Percentiles rank a stretch among this genome's conserved stretches.
Evolutionary conservation across 148 eudicot genomes (phyloP).

Genomic region (Camellia granthamiana): DNA sequence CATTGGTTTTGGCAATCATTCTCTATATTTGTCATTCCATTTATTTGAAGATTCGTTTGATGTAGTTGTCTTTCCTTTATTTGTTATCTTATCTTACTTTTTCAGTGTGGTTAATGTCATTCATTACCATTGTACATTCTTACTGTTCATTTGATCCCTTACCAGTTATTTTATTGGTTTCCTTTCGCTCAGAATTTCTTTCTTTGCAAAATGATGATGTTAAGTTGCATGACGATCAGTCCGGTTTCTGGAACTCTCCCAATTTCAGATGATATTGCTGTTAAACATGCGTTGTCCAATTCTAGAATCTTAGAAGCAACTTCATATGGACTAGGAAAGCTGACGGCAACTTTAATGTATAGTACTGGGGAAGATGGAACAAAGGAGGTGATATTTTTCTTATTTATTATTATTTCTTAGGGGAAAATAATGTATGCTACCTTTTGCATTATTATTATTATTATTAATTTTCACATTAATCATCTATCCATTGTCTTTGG

Average conservation of each 20-base stretch:
- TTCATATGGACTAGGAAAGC: constrained; percentile 68
- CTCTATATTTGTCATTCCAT: no score
- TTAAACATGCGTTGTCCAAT: constrained; percentile 44
- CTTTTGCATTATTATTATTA: not conserved
- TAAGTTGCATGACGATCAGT: constrained; percentile 56
- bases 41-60: constrained; percentile 9
- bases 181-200: not conserved
- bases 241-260: constrained; percentile 58
- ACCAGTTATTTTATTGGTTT: not conserved
- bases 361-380: constrained; percentile 38
- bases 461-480: not conserved
- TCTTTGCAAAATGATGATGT: constrained; percentile 65
- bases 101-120: not conserved
- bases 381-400: constrained; percentile 48
- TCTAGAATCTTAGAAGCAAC: constrained; percentile 57
- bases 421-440: no score
- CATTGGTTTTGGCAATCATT: not conserved
- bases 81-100: not conserved
- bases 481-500: not conserved
- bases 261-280: constrained; percentile 38
- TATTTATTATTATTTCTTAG: not conserved
- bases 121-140: not conserved
- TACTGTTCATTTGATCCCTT: not conserved
- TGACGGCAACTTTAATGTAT: constrained; percentile 69
- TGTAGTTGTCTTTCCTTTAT: not conserved